These are phyloP conservation scores for Lactarius akahatsu DNA, from an alignment of 768 basidiomycete species.

Conservation along the genomic window DNA sequence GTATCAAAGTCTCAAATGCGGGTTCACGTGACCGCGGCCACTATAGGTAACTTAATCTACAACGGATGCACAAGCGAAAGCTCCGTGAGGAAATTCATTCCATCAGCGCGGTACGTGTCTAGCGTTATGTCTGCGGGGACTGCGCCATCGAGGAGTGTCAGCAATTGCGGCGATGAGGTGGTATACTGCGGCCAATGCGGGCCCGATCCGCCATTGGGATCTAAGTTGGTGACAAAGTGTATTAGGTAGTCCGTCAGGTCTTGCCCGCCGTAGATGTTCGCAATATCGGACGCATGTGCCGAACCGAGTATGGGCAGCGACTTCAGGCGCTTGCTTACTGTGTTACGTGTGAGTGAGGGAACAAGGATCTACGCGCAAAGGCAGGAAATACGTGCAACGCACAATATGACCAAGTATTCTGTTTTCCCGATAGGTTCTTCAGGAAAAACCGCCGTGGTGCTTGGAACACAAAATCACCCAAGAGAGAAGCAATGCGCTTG, in stretches of 20 bases:
- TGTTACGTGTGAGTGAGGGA: background rate
- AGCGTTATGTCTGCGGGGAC: conserved; percentile 16
- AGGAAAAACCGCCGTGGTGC: conserved; percentile 40
- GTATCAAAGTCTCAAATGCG: background rate
- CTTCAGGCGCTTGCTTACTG: conserved; percentile 40
- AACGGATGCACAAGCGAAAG: conserved; percentile 2
- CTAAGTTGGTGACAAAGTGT: conserved; percentile 32
- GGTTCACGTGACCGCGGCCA: background rate
- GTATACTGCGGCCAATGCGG: conserved; percentile 27
- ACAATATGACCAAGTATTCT: conserved; percentile 40
- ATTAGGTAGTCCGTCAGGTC: conserved; percentile 30
- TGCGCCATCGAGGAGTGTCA: conserved; percentile 25
- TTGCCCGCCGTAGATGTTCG: conserved; percentile 12
- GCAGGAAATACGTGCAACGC: conserved; percentile 22
- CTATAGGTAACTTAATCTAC: background rate
- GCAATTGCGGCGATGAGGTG: conserved; percentile 2
- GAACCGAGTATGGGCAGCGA: conserved; percentile 33
- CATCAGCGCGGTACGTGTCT: conserved; percentile 29
- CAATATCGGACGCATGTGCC: conserved; percentile 24
- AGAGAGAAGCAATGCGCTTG: conserved; percentile 42
- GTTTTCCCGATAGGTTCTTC: conserved; percentile 34
- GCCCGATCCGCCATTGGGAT: conserved; percentile 32
- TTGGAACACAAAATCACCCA: conserved; percentile 40
- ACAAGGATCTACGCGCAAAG: background rate
- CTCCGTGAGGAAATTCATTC: conserved; percentile 6